Evolutionary conservation across 2,329 filamentous ascomycete species (phyloP).

Genomic region (Pyricularia pennisetigena): DNA sequence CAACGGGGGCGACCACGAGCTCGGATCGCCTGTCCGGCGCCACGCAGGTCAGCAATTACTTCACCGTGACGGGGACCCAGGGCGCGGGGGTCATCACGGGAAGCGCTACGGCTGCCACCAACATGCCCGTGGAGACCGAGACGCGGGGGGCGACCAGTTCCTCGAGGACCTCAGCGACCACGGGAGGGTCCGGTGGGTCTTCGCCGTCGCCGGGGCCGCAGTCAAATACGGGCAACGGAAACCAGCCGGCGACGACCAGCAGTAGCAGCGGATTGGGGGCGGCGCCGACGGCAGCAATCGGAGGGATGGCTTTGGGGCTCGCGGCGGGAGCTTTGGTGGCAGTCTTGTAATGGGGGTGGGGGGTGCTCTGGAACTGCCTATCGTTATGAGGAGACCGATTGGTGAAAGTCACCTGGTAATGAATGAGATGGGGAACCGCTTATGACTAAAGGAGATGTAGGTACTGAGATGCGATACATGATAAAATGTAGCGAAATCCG

Average conservation of each 20-base stretch:
- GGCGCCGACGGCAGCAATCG: neutral
- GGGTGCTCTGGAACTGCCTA: neutral
- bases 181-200: neutral
- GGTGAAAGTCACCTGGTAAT: neutral
- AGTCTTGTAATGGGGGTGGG: neutral
- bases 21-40: slow-evolving; percentile 17
- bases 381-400: neutral
- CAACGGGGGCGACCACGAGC: slow-evolving; percentile 15
- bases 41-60: slow-evolving; percentile 30
- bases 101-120: slow-evolving; percentile 24
- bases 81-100: slow-evolving; percentile 29
- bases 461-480: neutral
- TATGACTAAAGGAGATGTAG: neutral
- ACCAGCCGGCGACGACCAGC: neutral
- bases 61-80: slow-evolving; percentile 23
- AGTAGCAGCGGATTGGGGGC: neutral
- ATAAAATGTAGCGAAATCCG: neutral
- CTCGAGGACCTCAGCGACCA: neutral
- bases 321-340: neutral
- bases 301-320: neutral
- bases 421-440: neutral
- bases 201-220: neutral
- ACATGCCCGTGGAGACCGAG: slow-evolving; percentile 5
- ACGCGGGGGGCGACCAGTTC: neutral
- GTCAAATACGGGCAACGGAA: neutral